These are phyloP conservation scores for Aspergillus oerlinghausenensis DNA, from an alignment of 2,329 filamentous ascomycete genomes.

Conservation along the genomic window DNA sequence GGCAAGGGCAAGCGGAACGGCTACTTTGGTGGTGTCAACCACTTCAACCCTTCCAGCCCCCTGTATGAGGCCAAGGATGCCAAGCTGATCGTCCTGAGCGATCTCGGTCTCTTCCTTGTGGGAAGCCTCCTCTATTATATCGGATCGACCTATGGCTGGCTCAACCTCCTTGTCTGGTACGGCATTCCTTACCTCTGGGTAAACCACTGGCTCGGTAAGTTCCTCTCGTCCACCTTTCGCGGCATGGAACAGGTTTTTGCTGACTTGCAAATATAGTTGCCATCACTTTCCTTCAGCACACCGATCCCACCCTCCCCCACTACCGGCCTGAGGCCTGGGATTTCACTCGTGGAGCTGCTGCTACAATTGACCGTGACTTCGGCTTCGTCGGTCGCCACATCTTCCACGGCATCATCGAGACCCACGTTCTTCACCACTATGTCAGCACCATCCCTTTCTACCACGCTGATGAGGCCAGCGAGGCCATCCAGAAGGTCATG, in stretches of 20 bases:
- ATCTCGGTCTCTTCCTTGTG: conserved; percentile 70
- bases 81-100: conserved; percentile 78
- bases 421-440: conserved; percentile 97
- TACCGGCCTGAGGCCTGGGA: conserved; percentile 85
- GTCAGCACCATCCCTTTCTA: conserved; percentile 96
- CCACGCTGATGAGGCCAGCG: conserved; percentile 87
- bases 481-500: conserved; percentile 94
- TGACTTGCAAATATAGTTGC: conserved; percentile 61
- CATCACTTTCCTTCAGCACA: conserved; percentile 97
- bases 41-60: conserved; percentile 84
- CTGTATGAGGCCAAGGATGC: conserved; percentile 90
- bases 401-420: conserved; percentile 95
- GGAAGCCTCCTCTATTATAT: conserved; percentile 61
- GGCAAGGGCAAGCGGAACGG: conserved; percentile 91
- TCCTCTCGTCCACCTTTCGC: neutral
- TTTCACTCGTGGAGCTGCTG: conserved; percentile 87
- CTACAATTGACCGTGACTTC: conserved; percentile 95
- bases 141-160: conserved; percentile 72
- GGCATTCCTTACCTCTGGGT: conserved; percentile 94
- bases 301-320: conserved; percentile 88
- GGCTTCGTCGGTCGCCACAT: conserved; percentile 89
- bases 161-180: conserved; percentile 92
- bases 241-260: conserved; percentile 4
- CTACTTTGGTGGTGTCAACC: conserved; percentile 75
- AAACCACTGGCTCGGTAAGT: conserved; percentile 96